Evolutionary conservation across 306 rosid species (phyloP).

Genomic region (Gastrolobium bilobum): DNA sequence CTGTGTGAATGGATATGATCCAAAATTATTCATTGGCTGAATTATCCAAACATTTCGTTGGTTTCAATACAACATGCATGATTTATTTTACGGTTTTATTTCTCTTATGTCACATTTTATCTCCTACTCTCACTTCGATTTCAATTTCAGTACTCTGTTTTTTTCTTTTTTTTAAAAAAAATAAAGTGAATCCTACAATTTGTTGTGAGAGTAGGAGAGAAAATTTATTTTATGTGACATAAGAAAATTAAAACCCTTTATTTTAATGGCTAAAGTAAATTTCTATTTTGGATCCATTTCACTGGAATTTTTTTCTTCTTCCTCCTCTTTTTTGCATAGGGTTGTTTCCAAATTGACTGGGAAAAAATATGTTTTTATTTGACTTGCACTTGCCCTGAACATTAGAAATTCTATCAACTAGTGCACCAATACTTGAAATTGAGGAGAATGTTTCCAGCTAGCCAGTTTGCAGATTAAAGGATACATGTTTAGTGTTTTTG

Average conservation of each 20-base stretch:
- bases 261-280: not conserved
- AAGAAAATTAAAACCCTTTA: no score
- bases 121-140: no score
- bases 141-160: no score
- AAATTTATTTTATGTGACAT: no score
- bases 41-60: slow-evolving; percentile 5
- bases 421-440: not conserved
- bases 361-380: no score
- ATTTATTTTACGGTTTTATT: slow-evolving; percentile 1
- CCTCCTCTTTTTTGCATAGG: no score
- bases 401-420: not conserved
- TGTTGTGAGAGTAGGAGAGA: no score
- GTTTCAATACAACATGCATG: slow-evolving; percentile 11
- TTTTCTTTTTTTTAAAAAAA: no score
- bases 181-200: no score
- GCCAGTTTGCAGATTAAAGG: not conserved
- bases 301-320: no score
- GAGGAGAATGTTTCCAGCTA: no score
- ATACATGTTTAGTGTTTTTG: not conserved
- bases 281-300: slow-evolving; percentile 7
- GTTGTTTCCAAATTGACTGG: not conserved
- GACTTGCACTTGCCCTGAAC: not conserved
- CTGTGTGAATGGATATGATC: not conserved
- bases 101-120: no score
- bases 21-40: not conserved